Base-by-base conservation (phyloP, 2,329 filamentous ascomycete genomes). In the Xylariaceae sp. region DNA sequence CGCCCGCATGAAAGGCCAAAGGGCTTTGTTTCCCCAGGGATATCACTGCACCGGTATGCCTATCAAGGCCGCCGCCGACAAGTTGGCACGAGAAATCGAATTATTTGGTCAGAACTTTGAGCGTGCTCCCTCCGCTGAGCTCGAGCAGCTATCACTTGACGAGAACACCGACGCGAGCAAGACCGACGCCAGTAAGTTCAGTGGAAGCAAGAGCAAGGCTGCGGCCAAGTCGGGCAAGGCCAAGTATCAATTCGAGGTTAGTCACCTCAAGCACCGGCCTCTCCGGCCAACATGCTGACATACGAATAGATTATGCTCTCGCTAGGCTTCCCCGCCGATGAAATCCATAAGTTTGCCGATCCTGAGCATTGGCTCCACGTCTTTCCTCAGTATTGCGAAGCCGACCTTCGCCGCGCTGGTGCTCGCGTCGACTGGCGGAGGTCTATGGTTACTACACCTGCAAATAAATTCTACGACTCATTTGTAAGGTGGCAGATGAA, bases 401-500 rank as follows among this genome's bases (percentile, higher is more conserved):
- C 83, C 55, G 91, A 99, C 71, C 79, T 97, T 63, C 89, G 86
- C 64, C 88, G 87, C 70, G 85, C 97, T 59, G 93, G 93, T 55
- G 87, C 88, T 44, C 82, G 92, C 64, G 89, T 97, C 66, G 94
- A 97, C 72, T 99, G 93, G 93, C 83, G 93, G 68, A 82, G 94
- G 71, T 88, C 89, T 30, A 91, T 99, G 61, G 88, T 97, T 60
- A 99, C 94, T 6, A 99, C 94, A 2, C 92, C 97, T 65, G 92
- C 91, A 29, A 99, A 99, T 74, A 92, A 91, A 4, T 97, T 94
- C 77, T 99, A 96, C 71, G 93, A 99, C 70, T 84, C 91, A 4
- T 99, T 99, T 67, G 88, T 97, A 33, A 80, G 90, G 67, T 99
- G 94, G 94, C 94, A 97, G 75, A 97, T 97, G 90, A 92, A 89